Conservation (phyloP, 164 flowering plant genomes). For the Nymphaea thermarum region DNA sequence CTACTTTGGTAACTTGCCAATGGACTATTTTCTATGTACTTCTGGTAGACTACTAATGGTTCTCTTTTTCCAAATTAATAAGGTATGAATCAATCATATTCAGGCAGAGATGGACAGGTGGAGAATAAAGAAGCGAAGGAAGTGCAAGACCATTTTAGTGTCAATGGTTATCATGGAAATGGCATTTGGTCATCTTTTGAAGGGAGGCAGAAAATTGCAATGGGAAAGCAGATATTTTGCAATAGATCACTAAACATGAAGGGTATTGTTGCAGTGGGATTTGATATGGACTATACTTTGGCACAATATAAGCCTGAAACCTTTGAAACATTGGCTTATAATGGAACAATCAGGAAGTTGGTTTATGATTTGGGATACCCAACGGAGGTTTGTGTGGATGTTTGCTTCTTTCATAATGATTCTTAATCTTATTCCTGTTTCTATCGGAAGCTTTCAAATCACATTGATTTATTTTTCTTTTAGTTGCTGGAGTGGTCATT, state of each 20-base stretch:
- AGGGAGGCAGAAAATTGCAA: conserved; percentile 39
- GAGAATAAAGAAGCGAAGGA: conserved; percentile 14
- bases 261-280: conserved; percentile 84
- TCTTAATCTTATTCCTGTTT: too few species aligned
- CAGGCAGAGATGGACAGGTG: conserved; percentile 27
- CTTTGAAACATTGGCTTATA: conserved; percentile 89
- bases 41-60: too few species aligned
- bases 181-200: conserved; percentile 65
- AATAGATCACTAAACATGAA: conserved; percentile 93
- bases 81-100: too few species aligned
- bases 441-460: too few species aligned
- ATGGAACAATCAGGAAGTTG: conserved; percentile 75
- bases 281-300: conserved; percentile 97
- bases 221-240: conserved; percentile 82
- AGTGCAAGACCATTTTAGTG: conserved; percentile 9
- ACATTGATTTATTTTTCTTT: conserved; percentile 6
- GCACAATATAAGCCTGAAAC: conserved; percentile 97
- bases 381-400: conserved; percentile 48
- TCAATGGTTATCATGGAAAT: conserved; percentile 17
- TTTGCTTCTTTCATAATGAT: too few species aligned
- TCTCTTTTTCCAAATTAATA: too few species aligned
- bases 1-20: too few species aligned
- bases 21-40: too few species aligned
- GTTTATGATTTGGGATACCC: conserved; percentile 85
- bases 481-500: conserved; percentile 85